These are phyloP conservation scores for Cryptosporidium xiaoi DNA, from an alignment of 169 alveolate genomes.

Conservation along the genomic window DNA sequence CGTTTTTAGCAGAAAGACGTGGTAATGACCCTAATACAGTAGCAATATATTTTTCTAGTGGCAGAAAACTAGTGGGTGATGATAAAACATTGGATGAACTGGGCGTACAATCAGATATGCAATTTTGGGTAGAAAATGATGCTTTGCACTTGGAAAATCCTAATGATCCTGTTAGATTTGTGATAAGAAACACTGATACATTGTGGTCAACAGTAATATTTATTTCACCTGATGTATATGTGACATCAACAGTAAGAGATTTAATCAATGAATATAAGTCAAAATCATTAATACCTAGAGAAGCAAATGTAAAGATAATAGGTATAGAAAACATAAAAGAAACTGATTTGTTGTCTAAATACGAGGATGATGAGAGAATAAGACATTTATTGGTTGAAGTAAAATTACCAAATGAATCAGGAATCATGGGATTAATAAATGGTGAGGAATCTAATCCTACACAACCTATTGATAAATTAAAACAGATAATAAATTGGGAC, in stretches of 20 bases:
- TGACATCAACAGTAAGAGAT: constrained; percentile 63
- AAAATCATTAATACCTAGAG: constrained; percentile 58
- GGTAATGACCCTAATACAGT: constrained; percentile 42
- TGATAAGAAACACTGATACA: constrained; percentile 69
- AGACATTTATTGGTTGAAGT: constrained; percentile 71
- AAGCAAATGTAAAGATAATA: constrained; percentile 54
- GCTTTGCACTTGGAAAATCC: constrained; percentile 65
- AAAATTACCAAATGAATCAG: constrained; percentile 52
- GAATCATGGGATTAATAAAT: constrained; percentile 43
- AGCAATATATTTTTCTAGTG: constrained; percentile 70
- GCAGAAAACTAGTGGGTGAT: constrained; percentile 43
- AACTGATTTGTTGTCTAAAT: constrained; percentile 57
- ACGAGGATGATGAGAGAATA: constrained; percentile 68
- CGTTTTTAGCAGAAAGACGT: constrained; percentile 67
- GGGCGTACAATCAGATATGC: constrained; percentile 72
- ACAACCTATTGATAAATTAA: constrained; percentile 61
- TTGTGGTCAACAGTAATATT: constrained; percentile 67
- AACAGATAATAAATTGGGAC: constrained; percentile 68
- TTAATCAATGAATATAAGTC: constrained; percentile 63
- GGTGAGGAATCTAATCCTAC: constrained; percentile 58
- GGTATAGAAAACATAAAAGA: constrained; percentile 59
- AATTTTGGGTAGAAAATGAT: constrained; percentile 71
- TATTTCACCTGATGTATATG: constrained; percentile 70
- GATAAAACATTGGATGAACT: constrained; percentile 47
- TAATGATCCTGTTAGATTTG: constrained; percentile 68